phyloP scores from a whole-genome alignment of 768 basidiomycete genomes.

The Lactarius indigo region DNA sequence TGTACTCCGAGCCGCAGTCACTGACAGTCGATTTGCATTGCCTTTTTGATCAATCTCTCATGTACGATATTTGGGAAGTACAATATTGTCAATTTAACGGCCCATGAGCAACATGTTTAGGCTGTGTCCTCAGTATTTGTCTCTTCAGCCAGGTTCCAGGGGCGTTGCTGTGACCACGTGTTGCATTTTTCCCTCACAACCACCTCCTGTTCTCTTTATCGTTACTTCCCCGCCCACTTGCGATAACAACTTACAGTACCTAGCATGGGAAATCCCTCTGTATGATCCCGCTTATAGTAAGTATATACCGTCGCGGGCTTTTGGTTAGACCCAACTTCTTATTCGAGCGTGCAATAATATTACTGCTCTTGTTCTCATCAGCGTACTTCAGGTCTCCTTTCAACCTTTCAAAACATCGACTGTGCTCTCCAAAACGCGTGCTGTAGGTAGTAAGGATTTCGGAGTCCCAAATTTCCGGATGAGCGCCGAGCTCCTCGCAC shows the following conservation, averaged over 20 bases:
- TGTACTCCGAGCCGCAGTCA: not conserved
- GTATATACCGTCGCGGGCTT: not conserved
- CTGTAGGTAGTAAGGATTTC: not conserved
- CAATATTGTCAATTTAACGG: too few species aligned
- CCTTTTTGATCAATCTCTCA: not conserved
- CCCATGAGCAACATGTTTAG: too few species aligned
- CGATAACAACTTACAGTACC: not conserved
- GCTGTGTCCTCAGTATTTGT: not conserved
- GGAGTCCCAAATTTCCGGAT: not conserved
- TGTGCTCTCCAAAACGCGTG: not conserved
- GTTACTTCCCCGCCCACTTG: not conserved
- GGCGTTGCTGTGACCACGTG: not conserved
- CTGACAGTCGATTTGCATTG: not conserved
- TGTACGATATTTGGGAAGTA: too few species aligned
- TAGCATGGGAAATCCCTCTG: not conserved
- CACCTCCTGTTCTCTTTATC: not conserved
- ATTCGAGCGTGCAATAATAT: too few species aligned
- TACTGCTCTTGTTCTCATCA: too few species aligned
- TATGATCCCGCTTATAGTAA: not conserved
- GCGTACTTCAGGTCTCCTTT: not conserved
- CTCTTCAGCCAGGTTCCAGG: not conserved
- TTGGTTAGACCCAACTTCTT: not conserved
- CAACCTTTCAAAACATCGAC: not conserved
- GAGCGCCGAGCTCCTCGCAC: not conserved
- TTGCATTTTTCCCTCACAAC: not conserved